Base-by-base conservation (phyloP, 2,329 filamentous ascomycete species). In the Colletotrichum abscissum region DNA sequence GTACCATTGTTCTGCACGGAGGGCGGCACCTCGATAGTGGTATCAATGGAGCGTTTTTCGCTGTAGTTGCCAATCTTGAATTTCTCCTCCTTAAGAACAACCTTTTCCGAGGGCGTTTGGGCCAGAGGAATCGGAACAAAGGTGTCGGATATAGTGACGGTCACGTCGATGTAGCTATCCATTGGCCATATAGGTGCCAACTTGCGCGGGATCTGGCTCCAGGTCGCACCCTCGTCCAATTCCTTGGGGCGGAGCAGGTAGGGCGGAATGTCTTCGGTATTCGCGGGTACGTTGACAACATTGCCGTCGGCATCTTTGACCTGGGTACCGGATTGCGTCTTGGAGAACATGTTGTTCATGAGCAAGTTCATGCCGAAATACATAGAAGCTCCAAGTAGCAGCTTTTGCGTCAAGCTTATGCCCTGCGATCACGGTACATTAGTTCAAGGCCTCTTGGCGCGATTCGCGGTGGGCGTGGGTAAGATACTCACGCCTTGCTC, bases 1-100 rank as follows among this genome's bases (percentile, higher is more conserved):
- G 96, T 98, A 42, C 94, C 95, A 81, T 98, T 98, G 77, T 95
- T 89, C 86, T 98, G 95, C 0, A 97, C 95, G 55, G 90, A 88
- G 74, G 88, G 87, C 3, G 97, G 96, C 4, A 98, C 91, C 3
- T 88, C 84, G 80, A 99, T 95, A 49, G 88, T 92, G 7, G 93
- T 94, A 77, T 96, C 92, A 71, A 95, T 88, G 67, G 92, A 88
- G 70, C 97, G 91, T 79, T 89, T 92, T 78, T 98, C 95, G 71
- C 91, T 92, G 80, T 88, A 95, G 82, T 97, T 92, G 74, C 93
- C 93, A 69, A 96, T 87, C 63, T 89, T 90, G 82, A 98, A 98
- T 75, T 89, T 88, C 82, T 92, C 93, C 86, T 98, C 95, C 71
- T 94, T 86, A 58, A 97, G 85, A 35, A 98, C 92, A 33, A 97